phyloP scores from a whole-genome alignment of 2,329 filamentous ascomycete species.

The Claviceps humidiphila region DNA sequence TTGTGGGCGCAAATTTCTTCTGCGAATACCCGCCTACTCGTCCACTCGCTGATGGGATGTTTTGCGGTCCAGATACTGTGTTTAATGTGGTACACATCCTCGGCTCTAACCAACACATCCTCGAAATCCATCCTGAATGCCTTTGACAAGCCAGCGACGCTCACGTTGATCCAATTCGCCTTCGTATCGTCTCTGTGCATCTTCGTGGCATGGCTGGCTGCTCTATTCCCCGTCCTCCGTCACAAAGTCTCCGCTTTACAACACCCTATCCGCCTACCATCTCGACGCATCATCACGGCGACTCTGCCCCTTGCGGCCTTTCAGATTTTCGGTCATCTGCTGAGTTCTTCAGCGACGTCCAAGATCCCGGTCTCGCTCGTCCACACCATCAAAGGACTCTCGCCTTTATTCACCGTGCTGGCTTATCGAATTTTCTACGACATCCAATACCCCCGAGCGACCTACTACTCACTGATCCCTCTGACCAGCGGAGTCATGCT shows the following conservation, averaged over 20 bases:
- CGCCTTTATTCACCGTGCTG: constrained; percentile 85
- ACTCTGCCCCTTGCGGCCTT: constrained; percentile 88
- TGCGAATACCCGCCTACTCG: background rate
- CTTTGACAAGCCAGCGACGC: constrained; percentile 77
- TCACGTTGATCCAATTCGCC: constrained; percentile 86
- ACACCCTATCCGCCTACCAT: constrained; percentile 71
- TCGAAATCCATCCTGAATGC: constrained; percentile 94
- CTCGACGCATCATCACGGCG: constrained; percentile 66
- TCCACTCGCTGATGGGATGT: constrained; percentile 1
- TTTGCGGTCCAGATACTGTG: constrained; percentile 55
- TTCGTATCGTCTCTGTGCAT: constrained; percentile 86
- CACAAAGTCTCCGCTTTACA: constrained; percentile 64
- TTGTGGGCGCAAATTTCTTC: background rate
- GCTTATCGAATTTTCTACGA: constrained; percentile 84
- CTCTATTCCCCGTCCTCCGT: constrained; percentile 56
- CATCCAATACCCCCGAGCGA: constrained; percentile 75
- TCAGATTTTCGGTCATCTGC: constrained; percentile 83
- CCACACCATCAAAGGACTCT: constrained; percentile 96
- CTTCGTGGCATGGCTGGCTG: constrained; percentile 62
- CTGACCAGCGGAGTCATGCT: constrained; percentile 91
- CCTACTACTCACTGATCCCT: constrained; percentile 81
- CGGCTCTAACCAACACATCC: constrained; percentile 90
- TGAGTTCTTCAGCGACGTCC: constrained; percentile 86
- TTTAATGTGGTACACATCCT: constrained; percentile 86
- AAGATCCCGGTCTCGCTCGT: constrained; percentile 94